These are phyloP conservation scores for Fagopyrum homotropicum DNA, from an alignment of 148 eudicot genomes.

Conservation along the genomic window DNA sequence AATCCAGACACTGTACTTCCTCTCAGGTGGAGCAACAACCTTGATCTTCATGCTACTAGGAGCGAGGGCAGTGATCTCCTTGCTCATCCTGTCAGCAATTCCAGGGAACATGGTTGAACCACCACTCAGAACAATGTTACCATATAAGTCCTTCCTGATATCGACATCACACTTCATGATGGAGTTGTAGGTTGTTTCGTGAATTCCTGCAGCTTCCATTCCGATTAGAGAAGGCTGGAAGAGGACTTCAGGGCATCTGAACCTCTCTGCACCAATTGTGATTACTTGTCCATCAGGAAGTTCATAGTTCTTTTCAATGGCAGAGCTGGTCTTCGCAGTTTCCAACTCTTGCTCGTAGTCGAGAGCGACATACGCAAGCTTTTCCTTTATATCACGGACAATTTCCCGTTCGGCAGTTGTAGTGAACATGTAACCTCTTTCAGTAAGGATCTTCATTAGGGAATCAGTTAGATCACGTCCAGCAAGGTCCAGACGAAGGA, in stretches of 20 bases:
- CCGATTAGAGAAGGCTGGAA: conserved; percentile 74
- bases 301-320: conserved; percentile 71
- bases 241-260: conserved; percentile 78
- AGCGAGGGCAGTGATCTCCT: conserved; percentile 71
- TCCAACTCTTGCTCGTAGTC: conserved; percentile 80
- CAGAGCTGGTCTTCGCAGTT: conserved; percentile 60
- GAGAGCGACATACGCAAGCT: conserved; percentile 65
- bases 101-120: conserved; percentile 79
- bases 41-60: conserved; percentile 86
- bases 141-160: conserved; percentile 74
- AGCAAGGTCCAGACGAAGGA: conserved; percentile 74
- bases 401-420: conserved; percentile 81
- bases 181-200: conserved; percentile 72
- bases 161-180: conserved; percentile 86
- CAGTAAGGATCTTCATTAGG: conserved; percentile 73
- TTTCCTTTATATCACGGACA: conserved; percentile 74
- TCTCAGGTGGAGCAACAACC: conserved; percentile 83
- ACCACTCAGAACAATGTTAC: conserved; percentile 76
- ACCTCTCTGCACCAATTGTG: conserved; percentile 71
- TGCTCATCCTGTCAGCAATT: conserved; percentile 81
- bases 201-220: conserved; percentile 77
- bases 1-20: conserved; percentile 85
- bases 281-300: conserved; percentile 83
- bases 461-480: conserved; percentile 73
- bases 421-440: conserved; percentile 73